A percentile compares a stretch with the other conserved stretches of the same genome.
Conservation (phyloP, 306 rosid species). For the Albizia julibrissin region DNA sequence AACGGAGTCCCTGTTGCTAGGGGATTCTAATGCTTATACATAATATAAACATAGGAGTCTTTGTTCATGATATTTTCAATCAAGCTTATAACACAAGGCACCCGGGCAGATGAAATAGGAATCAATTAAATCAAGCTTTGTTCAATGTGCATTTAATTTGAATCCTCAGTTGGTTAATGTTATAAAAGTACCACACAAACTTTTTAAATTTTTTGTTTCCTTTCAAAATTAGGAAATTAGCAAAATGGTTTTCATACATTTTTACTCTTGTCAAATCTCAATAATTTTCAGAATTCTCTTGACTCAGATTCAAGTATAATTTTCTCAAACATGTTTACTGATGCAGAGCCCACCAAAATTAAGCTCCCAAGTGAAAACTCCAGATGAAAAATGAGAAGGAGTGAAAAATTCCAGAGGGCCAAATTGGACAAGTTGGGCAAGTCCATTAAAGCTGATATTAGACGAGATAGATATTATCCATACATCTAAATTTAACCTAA, state of each 20-base stretch:
- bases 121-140: not conserved
- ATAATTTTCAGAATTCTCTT: not conserved
- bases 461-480: not conserved
- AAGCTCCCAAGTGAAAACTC: not conserved
- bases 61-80: not conserved
- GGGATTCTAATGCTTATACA: not conserved
- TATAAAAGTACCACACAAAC: not conserved
- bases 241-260: not conserved
- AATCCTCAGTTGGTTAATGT: not conserved
- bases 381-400: not conserved
- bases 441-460: not conserved
- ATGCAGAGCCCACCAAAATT: not conserved
- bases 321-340: not conserved
- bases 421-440: not conserved
- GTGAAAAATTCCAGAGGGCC: not conserved
- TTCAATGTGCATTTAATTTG: not conserved
- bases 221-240: not conserved
- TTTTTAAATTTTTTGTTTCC: not conserved
- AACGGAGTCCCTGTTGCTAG: not conserved
- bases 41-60: not conserved
- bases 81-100: not conserved
- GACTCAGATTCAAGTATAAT: not conserved
- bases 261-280: not conserved
- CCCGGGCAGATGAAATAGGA: not conserved
- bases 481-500: not conserved